Base-by-base conservation (phyloP, 192 early-diverging fungal genomes). In the Rhizoclosmatium sp. region DNA sequence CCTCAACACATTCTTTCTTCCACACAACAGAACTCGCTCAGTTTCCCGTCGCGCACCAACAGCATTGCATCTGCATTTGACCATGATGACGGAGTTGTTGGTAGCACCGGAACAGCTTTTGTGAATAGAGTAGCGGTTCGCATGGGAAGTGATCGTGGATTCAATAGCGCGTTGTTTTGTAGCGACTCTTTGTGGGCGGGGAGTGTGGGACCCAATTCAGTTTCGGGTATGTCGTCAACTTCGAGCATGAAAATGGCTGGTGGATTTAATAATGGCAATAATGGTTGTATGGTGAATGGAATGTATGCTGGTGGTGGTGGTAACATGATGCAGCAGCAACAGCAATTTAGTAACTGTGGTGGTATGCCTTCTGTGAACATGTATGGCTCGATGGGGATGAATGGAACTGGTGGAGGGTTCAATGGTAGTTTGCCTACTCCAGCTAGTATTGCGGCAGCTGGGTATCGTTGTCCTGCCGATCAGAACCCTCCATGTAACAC, bases 401-500 rank as follows among this genome's bases (percentile, higher is more conserved):
- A 46, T 19, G 48, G 12, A 48, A 54, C 4, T 23, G 45, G 12
- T 51, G 58, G 5, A 31, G 58, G 59, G 5, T 54, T 54, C 51
- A 54, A 54, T 16, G 51, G 5, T 16, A 54, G 51, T 16, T 12
- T 54, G 51, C 51, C 51, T 3, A 72, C 70, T 39, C 16, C 70
- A 5, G 70, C 70, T 54, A 19, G 49, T 21, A 45, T 72, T 51
- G 70, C 70, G 10, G 45, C 39, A 9, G 70, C 70, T 59, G 74
- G 66, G 4, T 75, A 65, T 78, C 31, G 75, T 7, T 61, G 60
- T 49, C 75, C 86, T n/a, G 89, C 87, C 45, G 96, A 99, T 84
- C 96, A 98, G 83, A 99, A 99, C 83, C 97, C 96, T 51, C 97
- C 97, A 0, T 99, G 97, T 87, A 99, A 99, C 83, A 99, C 97